These are phyloP conservation scores for Prunella vulgaris DNA, from an alignment of 257 asterid species.

Conservation along the genomic window DNA sequence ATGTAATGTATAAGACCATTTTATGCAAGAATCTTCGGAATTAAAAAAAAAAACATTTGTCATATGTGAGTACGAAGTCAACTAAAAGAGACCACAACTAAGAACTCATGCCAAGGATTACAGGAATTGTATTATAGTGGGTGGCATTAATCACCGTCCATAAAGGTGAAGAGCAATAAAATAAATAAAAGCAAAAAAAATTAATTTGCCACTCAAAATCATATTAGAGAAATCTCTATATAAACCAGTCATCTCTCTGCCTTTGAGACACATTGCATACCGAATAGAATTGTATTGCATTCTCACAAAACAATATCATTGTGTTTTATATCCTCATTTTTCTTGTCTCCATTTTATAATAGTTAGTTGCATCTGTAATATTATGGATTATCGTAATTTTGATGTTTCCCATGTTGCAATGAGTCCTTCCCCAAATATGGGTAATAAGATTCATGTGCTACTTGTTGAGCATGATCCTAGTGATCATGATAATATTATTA, in stretches of 20 bases:
- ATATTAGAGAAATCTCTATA: constrained; percentile 2
- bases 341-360: no score
- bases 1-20: neutral
- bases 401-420: neutral
- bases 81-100: neutral
- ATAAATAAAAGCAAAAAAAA: neutral
- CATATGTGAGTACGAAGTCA: neutral
- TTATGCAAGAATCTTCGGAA: no score
- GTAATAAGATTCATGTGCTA: constrained; percentile 17
- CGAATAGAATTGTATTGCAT: neutral
- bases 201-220: neutral
- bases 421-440: neutral
- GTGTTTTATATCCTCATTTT: no score
- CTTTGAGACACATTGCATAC: neutral
- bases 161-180: neutral
- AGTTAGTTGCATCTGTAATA: no score
- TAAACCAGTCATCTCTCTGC: neutral
- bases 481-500: constrained; percentile 14
- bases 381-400: neutral
- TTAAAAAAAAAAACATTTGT: neutral
- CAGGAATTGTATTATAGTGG: neutral
- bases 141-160: neutral
- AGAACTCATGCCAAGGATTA: neutral
- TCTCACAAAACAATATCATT: neutral
- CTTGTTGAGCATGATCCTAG: constrained; percentile 16